Evolutionary conservation across 1,284 basidiomycete genomes (phyloP).

Genomic region (Puccinia hordei): DNA sequence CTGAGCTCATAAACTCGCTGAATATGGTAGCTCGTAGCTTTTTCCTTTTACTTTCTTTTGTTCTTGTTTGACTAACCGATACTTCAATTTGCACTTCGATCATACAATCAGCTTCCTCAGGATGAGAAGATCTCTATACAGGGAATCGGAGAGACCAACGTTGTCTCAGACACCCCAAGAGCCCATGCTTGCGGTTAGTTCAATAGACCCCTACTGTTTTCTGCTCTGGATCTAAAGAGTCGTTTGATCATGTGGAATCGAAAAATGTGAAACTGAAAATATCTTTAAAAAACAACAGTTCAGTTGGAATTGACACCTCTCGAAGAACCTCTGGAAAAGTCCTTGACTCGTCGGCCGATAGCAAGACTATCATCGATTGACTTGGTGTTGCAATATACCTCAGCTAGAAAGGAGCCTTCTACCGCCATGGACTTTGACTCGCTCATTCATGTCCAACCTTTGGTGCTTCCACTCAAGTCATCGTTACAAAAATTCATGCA

Average conservation of each 20-base stretch:
- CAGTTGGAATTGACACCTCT: not conserved
- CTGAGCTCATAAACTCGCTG: not conserved
- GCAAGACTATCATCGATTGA: slow-evolving; percentile 18
- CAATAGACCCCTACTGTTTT: not conserved
- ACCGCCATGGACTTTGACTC: not conserved
- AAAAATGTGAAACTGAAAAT: not conserved
- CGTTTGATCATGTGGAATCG: no score
- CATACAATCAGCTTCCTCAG: not conserved
- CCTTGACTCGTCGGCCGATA: not conserved
- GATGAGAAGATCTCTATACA: not conserved
- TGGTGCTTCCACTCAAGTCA: slow-evolving; percentile 9
- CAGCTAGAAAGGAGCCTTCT: not conserved
- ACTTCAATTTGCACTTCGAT: not conserved
- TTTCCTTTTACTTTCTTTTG: not conserved
- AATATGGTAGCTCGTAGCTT: not conserved
- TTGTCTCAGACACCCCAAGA: not conserved
- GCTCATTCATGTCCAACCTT: slow-evolving; percentile 25
- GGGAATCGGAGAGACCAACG: not conserved
- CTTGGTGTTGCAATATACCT: not conserved
- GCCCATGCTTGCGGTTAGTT: slow-evolving; percentile 4
- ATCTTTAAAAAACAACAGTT: not conserved
- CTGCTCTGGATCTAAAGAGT: not conserved
- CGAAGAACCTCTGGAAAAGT: not conserved
- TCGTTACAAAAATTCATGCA: slow-evolving; percentile 3
- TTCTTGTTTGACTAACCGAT: not conserved